Evolutionary conservation across 2,329 filamentous ascomycete genomes (phyloP), one percentile per base, ranked within the genome.

Genomic region (Fusarium kyushuense): DNA sequence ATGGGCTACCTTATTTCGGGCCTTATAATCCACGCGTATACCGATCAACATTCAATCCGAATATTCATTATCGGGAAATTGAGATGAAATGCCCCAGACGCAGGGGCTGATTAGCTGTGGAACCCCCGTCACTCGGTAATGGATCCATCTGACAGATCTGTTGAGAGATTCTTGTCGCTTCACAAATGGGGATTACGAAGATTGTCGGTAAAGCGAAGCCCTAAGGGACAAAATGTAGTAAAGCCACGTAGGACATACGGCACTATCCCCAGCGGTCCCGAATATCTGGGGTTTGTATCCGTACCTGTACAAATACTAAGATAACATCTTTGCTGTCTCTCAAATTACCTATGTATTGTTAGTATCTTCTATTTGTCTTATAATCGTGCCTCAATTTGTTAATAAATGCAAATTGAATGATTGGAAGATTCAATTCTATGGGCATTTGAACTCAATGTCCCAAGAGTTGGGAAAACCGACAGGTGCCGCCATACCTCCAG

Each of bases 101-200:
- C 72, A 74, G 72, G 72, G 72, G 72, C 68, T 74, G 53, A 73
- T 73, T 72, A 72, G 41, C 51, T 68, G 72, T 74, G 72, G 72
- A 66, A 74, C 55, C 63, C 56, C 62, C 53, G 57, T 72, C 60
- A 60, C 55, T 58, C 54, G 38, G 67, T 52, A 63, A 51, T 51
- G 47, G 47, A 51, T 56, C 71, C 56, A 56, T 57, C 46, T 42
- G 38, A 59, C 45, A 73, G 65, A 71, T 63, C 69, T 67, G 62
- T 54, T 57, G 58, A 70, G 38, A 41, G 71, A 73, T 70, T 63
- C 63, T 43, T 48, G 32, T 40, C 42, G 48, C 43, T 32, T 49
- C 42, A 49, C 43, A 42, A 41, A 58, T 32, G 19, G 53, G 35
- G 19, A 58, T 58, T 47, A 33, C 19, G 23, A 38, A 42, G 25